These are phyloP conservation scores for Incumbomyces lentus DNA, from an alignment of 2,329 filamentous ascomycete species.

Conservation along the genomic window DNA sequence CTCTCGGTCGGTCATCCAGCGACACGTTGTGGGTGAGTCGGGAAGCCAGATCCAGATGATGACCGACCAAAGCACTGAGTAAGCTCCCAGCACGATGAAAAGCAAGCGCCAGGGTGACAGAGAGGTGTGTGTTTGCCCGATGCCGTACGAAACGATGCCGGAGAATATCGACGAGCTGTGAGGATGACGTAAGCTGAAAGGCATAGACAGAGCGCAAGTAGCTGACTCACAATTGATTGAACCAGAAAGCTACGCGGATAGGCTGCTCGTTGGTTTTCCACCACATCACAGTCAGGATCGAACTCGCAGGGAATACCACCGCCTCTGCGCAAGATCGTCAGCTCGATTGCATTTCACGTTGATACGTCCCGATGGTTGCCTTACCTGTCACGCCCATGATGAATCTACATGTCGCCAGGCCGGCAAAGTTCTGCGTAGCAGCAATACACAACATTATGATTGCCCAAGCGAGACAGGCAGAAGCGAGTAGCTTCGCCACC, in stretches of 20 bases:
- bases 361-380: constrained; percentile 35
- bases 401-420: constrained; percentile 39
- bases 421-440: constrained; percentile 40
- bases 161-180: constrained; percentile 7
- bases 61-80: constrained; percentile 44
- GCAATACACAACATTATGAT: constrained; percentile 34
- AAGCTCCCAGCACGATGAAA: constrained; percentile 45
- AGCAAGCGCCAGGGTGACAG: constrained; percentile 48
- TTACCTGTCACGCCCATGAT: constrained; percentile 46
- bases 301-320: constrained; percentile 9
- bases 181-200: too few species aligned
- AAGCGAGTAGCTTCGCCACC: constrained; percentile 45
- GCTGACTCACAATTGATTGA: neutral
- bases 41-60: constrained; percentile 42
- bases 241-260: constrained; percentile 9
- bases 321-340: constrained; percentile 1
- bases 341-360: constrained; percentile 18
- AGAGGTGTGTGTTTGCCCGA: constrained; percentile 40
- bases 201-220: neutral
- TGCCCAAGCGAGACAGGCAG: constrained; percentile 49
- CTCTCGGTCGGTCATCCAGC: constrained; percentile 48
- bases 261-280: constrained; percentile 11
- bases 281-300: constrained; percentile 9
- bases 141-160: constrained; percentile 38
- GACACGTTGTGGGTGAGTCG: constrained; percentile 42